Percentiles rank a stretch among this genome's conserved stretches.
phyloP scores from a whole-genome alignment of 257 asterid species.

The Solanum etuberosum region DNA sequence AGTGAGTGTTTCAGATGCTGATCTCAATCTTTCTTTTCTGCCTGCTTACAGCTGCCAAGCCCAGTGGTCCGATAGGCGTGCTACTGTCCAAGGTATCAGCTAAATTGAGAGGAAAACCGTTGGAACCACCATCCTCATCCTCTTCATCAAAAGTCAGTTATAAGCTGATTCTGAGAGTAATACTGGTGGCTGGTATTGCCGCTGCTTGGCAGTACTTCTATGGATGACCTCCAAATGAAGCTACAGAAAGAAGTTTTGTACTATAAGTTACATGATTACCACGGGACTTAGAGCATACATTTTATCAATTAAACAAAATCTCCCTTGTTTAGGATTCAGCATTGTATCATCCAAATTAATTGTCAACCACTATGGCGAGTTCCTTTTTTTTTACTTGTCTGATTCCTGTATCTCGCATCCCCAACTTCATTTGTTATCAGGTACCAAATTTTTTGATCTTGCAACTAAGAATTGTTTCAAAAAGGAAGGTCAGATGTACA shows the following conservation, averaged over 20 bases:
- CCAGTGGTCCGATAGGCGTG: slow-evolving; percentile 28
- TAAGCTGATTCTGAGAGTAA: slow-evolving; percentile 53
- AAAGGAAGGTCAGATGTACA: neutral
- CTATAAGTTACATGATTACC: neutral
- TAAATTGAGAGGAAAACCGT: slow-evolving; percentile 47
- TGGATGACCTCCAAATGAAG: slow-evolving; percentile 26
- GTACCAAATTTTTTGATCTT: neutral
- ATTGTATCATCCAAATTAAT: neutral
- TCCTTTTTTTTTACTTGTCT: neutral
- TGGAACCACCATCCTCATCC: slow-evolving; percentile 35
- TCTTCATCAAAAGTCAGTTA: slow-evolving; percentile 24
- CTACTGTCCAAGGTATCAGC: slow-evolving; percentile 47
- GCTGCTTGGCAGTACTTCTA: slow-evolving; percentile 67
- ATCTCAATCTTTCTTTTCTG: neutral
- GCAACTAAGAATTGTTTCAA: neutral
- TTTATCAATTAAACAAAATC: neutral
- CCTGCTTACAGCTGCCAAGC: slow-evolving; percentile 33
- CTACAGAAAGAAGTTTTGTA: slow-evolving; percentile 1
- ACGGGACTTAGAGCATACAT: neutral
- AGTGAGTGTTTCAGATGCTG: neutral
- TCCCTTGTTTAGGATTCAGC: neutral
- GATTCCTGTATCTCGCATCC: neutral
- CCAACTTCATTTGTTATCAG: neutral
- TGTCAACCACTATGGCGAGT: neutral
- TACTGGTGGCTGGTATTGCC: slow-evolving; percentile 50